Conservation (phyloP, 1,284 basidiomycete species). For the Moesziomyces antarcticus region DNA sequence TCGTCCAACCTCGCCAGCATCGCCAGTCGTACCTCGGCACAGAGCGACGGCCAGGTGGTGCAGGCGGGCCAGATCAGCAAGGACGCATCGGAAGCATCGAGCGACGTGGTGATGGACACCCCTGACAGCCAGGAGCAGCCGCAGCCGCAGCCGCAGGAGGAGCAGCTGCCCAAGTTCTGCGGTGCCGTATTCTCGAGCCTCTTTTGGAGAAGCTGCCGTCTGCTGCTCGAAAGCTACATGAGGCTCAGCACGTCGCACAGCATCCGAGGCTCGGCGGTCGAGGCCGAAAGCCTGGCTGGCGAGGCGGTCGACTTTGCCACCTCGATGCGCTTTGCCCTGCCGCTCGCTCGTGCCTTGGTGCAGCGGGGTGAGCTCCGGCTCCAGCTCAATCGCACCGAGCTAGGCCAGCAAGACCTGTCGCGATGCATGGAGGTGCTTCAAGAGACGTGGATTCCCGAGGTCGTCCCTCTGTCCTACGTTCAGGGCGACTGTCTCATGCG, state of each 20-base stretch:
- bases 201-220: conserved; percentile 32
- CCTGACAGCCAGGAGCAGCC: conserved; percentile 1
- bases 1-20: conserved; percentile 25
- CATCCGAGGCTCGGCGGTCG: conserved; percentile 55
- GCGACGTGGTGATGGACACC: conserved; percentile 22
- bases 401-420: conserved; percentile 49
- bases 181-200: conserved; percentile 28
- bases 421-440: conserved; percentile 43
- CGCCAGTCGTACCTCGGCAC: conserved; percentile 13
- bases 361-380: conserved; percentile 48
- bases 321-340: conserved; percentile 32
- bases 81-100: conserved; percentile 17
- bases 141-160: conserved; percentile 3
- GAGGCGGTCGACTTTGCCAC: conserved; percentile 57
- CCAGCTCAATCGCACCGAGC: conserved; percentile 36
- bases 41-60: background rate
- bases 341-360: conserved; percentile 42
- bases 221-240: conserved; percentile 33
- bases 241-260: conserved; percentile 48
- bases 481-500: conserved; percentile 51
- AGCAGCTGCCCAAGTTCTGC: conserved; percentile 31
- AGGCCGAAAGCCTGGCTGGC: conserved; percentile 57
- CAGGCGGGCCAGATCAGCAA: background rate
- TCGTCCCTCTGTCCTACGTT: conserved; percentile 37
- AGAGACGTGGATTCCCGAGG: conserved; percentile 46